Percentiles rank a stretch among this genome's conserved stretches.
Evolutionary conservation across 2,329 filamentous ascomycete genomes (phyloP).

Genomic region (Ciborinia camelliae): DNA sequence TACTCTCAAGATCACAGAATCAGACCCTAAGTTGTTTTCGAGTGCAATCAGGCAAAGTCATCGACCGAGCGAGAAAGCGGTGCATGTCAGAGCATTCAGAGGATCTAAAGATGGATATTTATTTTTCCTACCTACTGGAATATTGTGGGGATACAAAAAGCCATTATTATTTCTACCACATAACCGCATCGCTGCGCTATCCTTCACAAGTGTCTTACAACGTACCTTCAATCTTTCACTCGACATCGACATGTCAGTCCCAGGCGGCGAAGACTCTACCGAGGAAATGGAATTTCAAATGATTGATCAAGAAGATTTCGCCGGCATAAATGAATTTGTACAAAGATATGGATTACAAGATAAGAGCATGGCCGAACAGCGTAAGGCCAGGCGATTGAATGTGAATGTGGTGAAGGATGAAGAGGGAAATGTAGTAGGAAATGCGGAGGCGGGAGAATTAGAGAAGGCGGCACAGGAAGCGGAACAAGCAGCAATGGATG

Average conservation of each 20-base stretch:
- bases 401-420: constrained; percentile 50
- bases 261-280: constrained; percentile 41
- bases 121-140: constrained; percentile 64
- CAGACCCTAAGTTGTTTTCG: constrained; percentile 56
- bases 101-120: constrained; percentile 67
- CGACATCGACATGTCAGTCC: constrained; percentile 49
- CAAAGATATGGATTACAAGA: constrained; percentile 60
- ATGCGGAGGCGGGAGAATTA: constrained; percentile 38
- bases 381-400: constrained; percentile 60
- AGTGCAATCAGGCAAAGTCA: constrained; percentile 55
- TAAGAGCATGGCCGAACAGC: constrained; percentile 64
- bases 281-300: constrained; percentile 66
- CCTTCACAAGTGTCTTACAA: constrained; percentile 64
- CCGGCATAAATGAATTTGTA: constrained; percentile 61
- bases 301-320: constrained; percentile 67
- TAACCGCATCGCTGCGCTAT: constrained; percentile 58
- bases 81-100: constrained; percentile 63
- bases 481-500: constrained; percentile 48
- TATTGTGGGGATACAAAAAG: constrained; percentile 70
- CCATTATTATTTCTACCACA: constrained; percentile 63
- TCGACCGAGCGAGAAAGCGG: constrained; percentile 57
- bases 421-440: constrained; percentile 41
- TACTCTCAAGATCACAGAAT: constrained; percentile 46
- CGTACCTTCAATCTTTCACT: constrained; percentile 66
- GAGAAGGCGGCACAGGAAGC: constrained; percentile 37